Evolutionary conservation across 179 eudicot genomes (phyloP).

Genomic region (Dionaea muscipula): DNA sequence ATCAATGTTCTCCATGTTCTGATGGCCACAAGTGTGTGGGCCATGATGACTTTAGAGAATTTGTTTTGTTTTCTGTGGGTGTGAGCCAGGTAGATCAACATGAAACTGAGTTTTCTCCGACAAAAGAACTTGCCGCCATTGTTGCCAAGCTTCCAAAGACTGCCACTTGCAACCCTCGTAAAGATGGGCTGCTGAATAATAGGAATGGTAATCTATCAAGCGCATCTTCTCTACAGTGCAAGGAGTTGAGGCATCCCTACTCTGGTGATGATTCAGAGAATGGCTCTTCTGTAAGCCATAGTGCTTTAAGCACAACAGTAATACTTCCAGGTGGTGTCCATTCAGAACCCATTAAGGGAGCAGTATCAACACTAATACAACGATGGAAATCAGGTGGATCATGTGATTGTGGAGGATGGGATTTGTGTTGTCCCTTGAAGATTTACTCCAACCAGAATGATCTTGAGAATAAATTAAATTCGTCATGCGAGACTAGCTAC

Average conservation of each 20-base stretch:
- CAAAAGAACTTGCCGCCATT: conserved; percentile 75
- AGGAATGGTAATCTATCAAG: conserved; percentile 18
- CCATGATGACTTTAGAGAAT: conserved; percentile 35
- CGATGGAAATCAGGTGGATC: conserved; percentile 78
- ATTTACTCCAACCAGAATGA: conserved; percentile 31
- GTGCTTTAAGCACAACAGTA: conserved; percentile 31
- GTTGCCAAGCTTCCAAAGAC: conserved; percentile 34
- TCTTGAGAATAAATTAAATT: conserved; percentile 10
- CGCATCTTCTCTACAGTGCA: conserved; percentile 10
- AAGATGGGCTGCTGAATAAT: conserved; percentile 15
- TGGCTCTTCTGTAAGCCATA: conserved; percentile 11
- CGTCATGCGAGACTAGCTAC: conserved; percentile 4
- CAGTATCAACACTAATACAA: conserved; percentile 55
- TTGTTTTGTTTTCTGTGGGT: conserved; percentile 44
- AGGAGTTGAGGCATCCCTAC: conserved; percentile 5
- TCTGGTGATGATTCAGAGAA: conserved; percentile 12
- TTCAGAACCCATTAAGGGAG: conserved; percentile 63
- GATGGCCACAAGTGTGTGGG: conserved; percentile 12
- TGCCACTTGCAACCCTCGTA: conserved; percentile 8
- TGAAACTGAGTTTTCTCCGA: conserved; percentile 32
- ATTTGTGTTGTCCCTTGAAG: conserved; percentile 64
- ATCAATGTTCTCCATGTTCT: conserved; percentile 13
- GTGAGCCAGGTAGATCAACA: conserved; percentile 29
- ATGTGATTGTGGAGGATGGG: conserved; percentile 98
- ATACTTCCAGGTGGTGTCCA: conserved; percentile 77